A percentile compares a stretch with the other conserved stretches of the same genome.
Evolutionary conservation across 2,329 filamentous ascomycete species (phyloP).

Genomic region (Exserohilum rostratum): DNA sequence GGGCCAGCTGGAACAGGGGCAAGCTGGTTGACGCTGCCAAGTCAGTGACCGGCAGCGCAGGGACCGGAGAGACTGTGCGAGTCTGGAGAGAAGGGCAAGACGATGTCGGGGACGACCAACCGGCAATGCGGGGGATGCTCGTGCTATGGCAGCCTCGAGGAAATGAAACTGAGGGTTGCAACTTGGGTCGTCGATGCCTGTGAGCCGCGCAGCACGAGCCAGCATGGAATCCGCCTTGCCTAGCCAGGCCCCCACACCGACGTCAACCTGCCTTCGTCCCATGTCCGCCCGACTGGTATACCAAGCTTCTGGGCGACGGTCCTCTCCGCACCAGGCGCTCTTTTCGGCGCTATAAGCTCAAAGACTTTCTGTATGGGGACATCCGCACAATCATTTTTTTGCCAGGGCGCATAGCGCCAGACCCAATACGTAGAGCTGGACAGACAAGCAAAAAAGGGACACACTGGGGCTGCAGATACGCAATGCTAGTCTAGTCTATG

Average conservation of each 20-base stretch:
- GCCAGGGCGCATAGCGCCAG: background rate
- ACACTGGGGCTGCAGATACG: background rate
- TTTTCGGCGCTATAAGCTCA: background rate
- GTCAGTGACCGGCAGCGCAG: constrained; percentile 15
- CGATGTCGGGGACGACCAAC: constrained; percentile 9
- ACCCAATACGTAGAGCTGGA: background rate
- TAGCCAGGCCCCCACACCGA: constrained; percentile 21
- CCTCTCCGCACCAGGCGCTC: background rate
- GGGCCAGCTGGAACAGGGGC: constrained; percentile 27
- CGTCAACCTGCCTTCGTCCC: constrained; percentile 26
- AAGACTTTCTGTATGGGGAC: background rate
- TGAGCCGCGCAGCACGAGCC: constrained; percentile 22
- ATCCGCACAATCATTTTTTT: background rate
- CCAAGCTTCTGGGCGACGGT: background rate
- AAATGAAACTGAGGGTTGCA: constrained; percentile 20
- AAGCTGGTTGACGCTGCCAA: constrained; percentile 15
- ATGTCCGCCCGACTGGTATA: background rate
- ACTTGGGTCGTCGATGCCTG: constrained; percentile 20
- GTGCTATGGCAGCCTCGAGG: constrained; percentile 20
- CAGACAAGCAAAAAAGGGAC: background rate
- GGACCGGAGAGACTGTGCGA: background rate
- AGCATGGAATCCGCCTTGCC: constrained; percentile 12
- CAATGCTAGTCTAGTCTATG: background rate
- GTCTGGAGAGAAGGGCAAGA: background rate
- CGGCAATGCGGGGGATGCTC: constrained; percentile 21